Evolutionary conservation across 805 yeast genomes (phyloP).

Genomic region (Danielia oregonensis): DNA sequence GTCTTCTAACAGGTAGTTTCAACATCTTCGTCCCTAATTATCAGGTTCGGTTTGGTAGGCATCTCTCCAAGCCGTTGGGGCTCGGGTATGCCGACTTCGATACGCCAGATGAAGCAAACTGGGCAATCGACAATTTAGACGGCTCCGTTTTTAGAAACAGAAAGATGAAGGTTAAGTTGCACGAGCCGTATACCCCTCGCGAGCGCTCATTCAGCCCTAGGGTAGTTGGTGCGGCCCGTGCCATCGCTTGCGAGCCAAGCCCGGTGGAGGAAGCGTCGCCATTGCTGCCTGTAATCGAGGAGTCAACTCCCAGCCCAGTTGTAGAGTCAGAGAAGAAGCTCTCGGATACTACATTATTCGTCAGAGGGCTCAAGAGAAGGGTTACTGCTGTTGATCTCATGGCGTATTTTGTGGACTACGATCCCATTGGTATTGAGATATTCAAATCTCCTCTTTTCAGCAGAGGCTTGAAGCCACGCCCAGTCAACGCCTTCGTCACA

Average conservation of each 20-base stretch:
- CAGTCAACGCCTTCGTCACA: constrained; percentile 51
- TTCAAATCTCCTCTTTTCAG: constrained; percentile 35
- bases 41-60: constrained; percentile 43
- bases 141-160: constrained; percentile 33
- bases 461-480: constrained; percentile 28
- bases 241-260: neutral
- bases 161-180: constrained; percentile 35
- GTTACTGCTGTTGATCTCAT: constrained; percentile 43
- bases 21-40: constrained; percentile 52
- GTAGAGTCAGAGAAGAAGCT: too few species aligned
- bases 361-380: constrained; percentile 36
- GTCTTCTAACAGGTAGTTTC: constrained; percentile 14
- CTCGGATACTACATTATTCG: constrained; percentile 46
- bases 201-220: too few species aligned
- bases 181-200: constrained; percentile 39
- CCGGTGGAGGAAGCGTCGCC: neutral
- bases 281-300: neutral
- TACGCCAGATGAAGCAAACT: constrained; percentile 24
- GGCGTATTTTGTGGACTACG: constrained; percentile 37
- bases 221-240: neutral
- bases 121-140: constrained; percentile 24
- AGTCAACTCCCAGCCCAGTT: neutral
- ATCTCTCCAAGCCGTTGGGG: constrained; percentile 50
- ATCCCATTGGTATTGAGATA: constrained; percentile 46
- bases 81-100: constrained; percentile 41